These are phyloP conservation scores for Triticum urartu DNA, from an alignment of 176 grass and related monocot genomes.

Conservation along the genomic window DNA sequence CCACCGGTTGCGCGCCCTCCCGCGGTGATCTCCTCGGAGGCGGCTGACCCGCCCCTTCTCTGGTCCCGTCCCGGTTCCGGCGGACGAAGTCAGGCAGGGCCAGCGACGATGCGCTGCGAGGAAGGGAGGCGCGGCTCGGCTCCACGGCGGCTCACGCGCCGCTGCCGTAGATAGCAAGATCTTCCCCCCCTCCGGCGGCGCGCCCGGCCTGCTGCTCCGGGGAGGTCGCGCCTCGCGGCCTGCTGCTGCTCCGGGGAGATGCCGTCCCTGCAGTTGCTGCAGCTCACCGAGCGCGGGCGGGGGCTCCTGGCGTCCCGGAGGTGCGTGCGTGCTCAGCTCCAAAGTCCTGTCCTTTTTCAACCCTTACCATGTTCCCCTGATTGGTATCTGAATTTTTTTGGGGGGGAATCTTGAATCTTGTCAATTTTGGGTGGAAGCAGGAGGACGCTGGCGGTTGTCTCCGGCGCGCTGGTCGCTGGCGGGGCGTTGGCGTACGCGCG, in stretches of 20 bases:
- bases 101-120: neutral
- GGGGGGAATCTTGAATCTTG: neutral
- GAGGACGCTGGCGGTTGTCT: conserved; percentile 70
- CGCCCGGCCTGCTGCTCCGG: conserved; percentile 9
- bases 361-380: neutral
- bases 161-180: conserved; percentile 13
- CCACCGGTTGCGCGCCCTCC: neutral
- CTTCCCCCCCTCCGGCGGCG: neutral
- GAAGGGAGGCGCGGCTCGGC: neutral
- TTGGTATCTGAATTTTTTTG: neutral
- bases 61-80: neutral
- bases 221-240: conserved; percentile 19
- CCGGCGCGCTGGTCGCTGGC: conserved; percentile 77
- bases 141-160: neutral
- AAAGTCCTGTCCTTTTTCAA: neutral
- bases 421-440: conserved; percentile 33
- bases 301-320: conserved; percentile 70
- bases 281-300: conserved; percentile 69
- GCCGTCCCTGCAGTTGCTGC: conserved; percentile 87
- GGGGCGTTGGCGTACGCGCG: conserved; percentile 74
- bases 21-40: neutral
- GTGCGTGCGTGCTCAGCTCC: conserved; percentile 24
- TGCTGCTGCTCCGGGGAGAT: conserved; percentile 33
- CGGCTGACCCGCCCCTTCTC: neutral
- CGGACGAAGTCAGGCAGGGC: neutral